Conservation (phyloP, 2,329 filamentous ascomycete species). For the Metarhizium anisopliae region DNA sequence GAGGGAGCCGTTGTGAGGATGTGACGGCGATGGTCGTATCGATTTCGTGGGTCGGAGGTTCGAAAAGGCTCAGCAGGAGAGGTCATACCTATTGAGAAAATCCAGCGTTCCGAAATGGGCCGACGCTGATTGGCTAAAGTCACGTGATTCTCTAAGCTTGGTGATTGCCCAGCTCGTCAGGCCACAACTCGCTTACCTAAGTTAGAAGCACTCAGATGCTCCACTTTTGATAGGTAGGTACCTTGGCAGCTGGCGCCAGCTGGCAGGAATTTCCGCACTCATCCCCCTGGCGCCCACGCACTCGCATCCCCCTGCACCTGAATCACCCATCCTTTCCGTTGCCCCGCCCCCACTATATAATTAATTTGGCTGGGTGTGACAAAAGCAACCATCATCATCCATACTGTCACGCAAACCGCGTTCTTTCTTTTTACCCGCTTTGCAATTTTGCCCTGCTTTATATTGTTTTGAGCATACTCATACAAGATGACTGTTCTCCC, state of each 20-base stretch:
- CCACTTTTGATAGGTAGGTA: too few relatives aligned
- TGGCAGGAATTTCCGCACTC: neutral
- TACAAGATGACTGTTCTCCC: conserved; percentile 22
- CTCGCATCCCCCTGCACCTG: too few relatives aligned
- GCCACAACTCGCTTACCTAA: neutral
- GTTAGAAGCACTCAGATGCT: too few relatives aligned
- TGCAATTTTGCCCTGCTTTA: conserved; percentile 1
- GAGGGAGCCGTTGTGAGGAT: conserved; percentile 25
- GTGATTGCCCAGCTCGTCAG: neutral
- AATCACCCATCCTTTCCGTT: neutral
- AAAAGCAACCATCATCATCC: neutral
- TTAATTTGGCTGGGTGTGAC: conserved; percentile 4
- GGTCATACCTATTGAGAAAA: conserved; percentile 28
- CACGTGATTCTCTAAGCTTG: conserved; percentile 20
- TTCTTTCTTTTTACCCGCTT: conserved; percentile 3
- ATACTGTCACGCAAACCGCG: neutral
- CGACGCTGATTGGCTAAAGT: conserved; percentile 30
- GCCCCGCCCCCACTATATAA: conserved; percentile 22
- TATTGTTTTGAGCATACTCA: conserved; percentile 4
- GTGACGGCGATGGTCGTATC: conserved; percentile 25
- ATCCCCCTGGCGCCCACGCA: neutral
- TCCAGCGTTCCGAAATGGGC: conserved; percentile 34
- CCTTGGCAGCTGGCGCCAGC: neutral
- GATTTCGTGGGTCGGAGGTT: conserved; percentile 27
- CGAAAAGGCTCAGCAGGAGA: conserved; percentile 30